Base-by-base conservation (phyloP, 2,329 filamentous ascomycete genomes). In the Aspergillus sp. region DNA sequence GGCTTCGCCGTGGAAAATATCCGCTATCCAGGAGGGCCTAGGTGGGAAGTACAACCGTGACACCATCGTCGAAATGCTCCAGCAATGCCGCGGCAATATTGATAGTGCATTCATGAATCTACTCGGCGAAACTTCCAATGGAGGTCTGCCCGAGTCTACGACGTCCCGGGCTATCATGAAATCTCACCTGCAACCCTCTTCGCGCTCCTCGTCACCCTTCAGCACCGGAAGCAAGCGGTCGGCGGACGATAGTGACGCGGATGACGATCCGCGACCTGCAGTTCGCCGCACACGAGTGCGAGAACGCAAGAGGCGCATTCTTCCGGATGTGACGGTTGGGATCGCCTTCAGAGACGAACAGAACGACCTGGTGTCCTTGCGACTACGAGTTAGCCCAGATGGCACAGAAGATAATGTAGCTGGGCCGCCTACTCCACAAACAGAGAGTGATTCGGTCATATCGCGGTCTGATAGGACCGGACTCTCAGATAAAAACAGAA, bases 1-100 rank as follows among this genome's bases (percentile, higher is more conserved):
- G 46, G 75, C 79, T 23, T 70, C 75, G 47, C 77, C 79, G 2
- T 84, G 80, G 81, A 81, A 81, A 71, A 78, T 84, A 46, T 76
- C 80, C 34, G 72, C 75, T 5, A 80, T 84, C 6, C 69, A 74
- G 47, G 76, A 76, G 57, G 78, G 78, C 3, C 67, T 84, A 9
- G 80, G 80, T 17, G 78, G 76, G 50, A 71, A 76, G 47, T 73
- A 76, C 40, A 77, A 81, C 58, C 76, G 77, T 38, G 72, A 71
- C 23, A 76, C 75, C 20, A 80, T 84, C 54, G 76, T 78, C 45
- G 74, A 78, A 57, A 75, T 78, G 54, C 71, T 85, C 29, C 74
- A 80, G 59, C 75, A 78, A 57, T 77, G 75, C 51, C 79, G 77
- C 46, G 81, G 81, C 40, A 77, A 81, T 58, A 74, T 85, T 42